Percentiles rank a stretch among this genome's conserved stretches.
phyloP scores from a whole-genome alignment of 345 rosid species.

The Syzygium oleosum region DNA sequence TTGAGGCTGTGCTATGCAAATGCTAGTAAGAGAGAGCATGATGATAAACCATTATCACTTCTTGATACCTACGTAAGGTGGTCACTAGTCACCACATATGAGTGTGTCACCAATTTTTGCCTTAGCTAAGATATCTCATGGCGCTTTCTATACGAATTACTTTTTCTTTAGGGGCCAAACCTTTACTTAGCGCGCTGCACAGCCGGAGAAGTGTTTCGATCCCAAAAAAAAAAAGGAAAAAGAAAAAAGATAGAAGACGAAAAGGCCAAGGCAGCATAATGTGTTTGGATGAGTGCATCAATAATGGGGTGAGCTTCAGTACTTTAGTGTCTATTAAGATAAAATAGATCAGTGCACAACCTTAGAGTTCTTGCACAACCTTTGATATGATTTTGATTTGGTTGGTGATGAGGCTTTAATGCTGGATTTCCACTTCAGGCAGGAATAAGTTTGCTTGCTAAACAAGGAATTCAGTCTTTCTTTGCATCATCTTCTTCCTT shows the following conservation, averaged over 20 bases:
- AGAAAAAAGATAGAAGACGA: not conserved
- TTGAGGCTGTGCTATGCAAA: not conserved
- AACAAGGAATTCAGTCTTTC: not conserved
- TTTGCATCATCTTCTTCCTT: not conserved
- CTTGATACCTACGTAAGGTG: not conserved
- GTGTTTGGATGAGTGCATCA: not conserved
- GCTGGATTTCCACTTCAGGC: not conserved
- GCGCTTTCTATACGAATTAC: not conserved
- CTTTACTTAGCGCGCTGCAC: not conserved
- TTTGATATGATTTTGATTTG: not conserved
- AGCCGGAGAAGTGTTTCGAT: not conserved
- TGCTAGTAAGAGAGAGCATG: not conserved
- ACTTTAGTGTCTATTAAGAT: not conserved
- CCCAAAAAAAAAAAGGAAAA: fast-evolving
- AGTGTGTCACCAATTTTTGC: not conserved
- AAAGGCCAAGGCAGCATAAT: not conserved
- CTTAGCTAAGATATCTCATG: not conserved
- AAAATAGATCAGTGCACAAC: not conserved
- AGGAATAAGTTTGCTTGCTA: not conserved
- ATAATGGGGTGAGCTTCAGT: not conserved
- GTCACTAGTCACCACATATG: not conserved
- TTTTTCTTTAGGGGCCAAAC: not conserved
- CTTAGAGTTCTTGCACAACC: not conserved
- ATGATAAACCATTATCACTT: not conserved
- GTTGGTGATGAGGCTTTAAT: not conserved